Conservation (phyloP, 441 rosid species). For the Caryocar brasiliense region DNA sequence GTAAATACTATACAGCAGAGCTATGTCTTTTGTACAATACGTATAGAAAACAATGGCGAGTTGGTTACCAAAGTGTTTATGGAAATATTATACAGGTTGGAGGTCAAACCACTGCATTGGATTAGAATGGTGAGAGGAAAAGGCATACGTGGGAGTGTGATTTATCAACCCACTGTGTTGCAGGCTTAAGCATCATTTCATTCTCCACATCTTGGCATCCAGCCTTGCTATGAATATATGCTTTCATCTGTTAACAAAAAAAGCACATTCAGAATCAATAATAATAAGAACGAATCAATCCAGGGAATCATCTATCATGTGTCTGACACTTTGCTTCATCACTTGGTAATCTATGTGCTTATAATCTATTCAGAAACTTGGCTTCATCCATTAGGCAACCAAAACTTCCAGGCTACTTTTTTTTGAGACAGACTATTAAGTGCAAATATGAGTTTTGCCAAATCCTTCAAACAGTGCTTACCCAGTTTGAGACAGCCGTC, state of each 20-base stretch:
- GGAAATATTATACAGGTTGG: conserved; percentile 7
- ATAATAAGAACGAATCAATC: background rate
- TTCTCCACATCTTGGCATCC: conserved; percentile 14
- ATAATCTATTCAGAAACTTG: background rate
- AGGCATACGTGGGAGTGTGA: background rate
- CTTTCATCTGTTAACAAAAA: conserved; percentile 27
- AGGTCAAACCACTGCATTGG: conserved; percentile 12
- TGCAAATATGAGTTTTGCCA: background rate
- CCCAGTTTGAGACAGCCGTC: conserved; percentile 91
- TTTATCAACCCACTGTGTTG: conserved; percentile 10
- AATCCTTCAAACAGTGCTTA: conserved; percentile 28
- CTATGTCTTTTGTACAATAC: conserved; percentile 24
- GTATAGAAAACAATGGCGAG: conserved; percentile 13
- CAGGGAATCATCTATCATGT: background rate
- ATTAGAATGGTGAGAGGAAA: conserved; percentile 14
- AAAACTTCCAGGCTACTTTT: background rate
- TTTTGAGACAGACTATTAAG: background rate
- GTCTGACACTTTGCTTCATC: too few relatives aligned
- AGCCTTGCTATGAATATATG: conserved; percentile 1
- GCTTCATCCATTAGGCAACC: conserved; percentile 1
- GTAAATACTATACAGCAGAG: conserved; percentile 33
- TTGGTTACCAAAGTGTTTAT: conserved; percentile 10
- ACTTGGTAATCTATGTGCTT: too few relatives aligned
- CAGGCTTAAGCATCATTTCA: conserved; percentile 4
- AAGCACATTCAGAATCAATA: background rate